These are phyloP conservation scores for Plasmodium fragile DNA, from an alignment of 169 alveolate genomes.

Conservation along the genomic window DNA sequence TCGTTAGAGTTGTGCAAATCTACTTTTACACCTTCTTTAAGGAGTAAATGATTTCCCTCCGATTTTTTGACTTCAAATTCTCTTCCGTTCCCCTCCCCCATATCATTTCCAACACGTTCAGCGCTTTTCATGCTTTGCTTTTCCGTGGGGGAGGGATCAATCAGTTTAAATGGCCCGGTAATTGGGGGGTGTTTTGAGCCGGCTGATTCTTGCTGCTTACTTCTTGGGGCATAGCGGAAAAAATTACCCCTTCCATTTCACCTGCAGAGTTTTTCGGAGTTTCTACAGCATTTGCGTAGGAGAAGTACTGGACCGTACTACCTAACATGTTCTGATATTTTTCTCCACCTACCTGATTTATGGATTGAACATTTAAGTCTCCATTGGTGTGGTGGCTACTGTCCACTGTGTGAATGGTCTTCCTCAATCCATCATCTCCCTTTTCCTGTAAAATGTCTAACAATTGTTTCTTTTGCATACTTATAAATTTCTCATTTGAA, in stretches of 20 bases:
- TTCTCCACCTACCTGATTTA: constrained; percentile 2
- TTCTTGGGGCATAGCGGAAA: constrained; percentile 13
- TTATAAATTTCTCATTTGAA: constrained; percentile 45
- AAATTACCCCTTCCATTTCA: not conserved
- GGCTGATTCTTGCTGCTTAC: constrained; percentile 1
- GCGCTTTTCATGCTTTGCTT: not conserved
- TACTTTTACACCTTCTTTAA: not conserved
- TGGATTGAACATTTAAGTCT: not conserved
- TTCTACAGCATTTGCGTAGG: not conserved
- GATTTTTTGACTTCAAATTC: not conserved
- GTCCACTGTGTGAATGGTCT: not conserved
- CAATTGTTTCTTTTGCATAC: constrained; percentile 46
- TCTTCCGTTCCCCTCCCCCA: constrained; percentile 60
- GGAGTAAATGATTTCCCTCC: constrained; percentile 6
- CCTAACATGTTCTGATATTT: constrained; percentile 18
- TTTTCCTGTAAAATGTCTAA: constrained; percentile 40
- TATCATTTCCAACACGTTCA: constrained; percentile 9
- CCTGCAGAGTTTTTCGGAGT: not conserved
- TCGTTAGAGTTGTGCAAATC: not conserved
- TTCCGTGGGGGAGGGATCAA: constrained; percentile 61
- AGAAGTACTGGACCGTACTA: not conserved
- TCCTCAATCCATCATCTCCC: not conserved
- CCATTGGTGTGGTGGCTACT: not conserved
- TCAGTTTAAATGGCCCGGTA: constrained; percentile 50
- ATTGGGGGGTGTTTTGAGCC: not conserved